These are phyloP conservation scores for Populus euphratica DNA, from an alignment of 345 rosid species.

Conservation along the genomic window DNA sequence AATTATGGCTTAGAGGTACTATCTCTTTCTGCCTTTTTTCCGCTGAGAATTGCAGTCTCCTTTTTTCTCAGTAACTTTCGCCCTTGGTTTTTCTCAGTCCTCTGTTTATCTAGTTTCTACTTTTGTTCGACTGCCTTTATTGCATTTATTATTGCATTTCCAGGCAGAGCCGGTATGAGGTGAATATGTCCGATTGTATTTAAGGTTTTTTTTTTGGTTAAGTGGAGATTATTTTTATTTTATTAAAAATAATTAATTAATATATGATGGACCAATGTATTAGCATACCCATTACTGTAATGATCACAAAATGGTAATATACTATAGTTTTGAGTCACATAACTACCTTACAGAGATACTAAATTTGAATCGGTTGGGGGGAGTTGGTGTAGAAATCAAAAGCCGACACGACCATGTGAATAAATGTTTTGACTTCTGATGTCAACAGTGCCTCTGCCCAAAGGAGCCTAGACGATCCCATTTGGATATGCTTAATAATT, in stretches of 20 bases:
- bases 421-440: neutral
- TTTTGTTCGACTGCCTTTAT: neutral
- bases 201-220: too few species aligned
- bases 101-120: too few species aligned
- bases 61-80: neutral
- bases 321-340: neutral
- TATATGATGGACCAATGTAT: neutral
- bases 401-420: neutral
- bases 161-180: neutral
- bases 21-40: too few species aligned
- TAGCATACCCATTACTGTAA: neutral
- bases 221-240: too few species aligned
- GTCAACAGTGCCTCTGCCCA: neutral
- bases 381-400: neutral
- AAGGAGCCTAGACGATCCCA: neutral
- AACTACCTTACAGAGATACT: neutral
- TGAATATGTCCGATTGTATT: too few species aligned
- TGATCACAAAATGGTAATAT: neutral
- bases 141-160: too few species aligned
- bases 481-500: neutral
- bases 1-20: constrained; percentile 66
- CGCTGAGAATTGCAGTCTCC: too few species aligned
- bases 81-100: neutral
- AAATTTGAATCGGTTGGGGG: neutral
- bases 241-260: too few species aligned